Evolutionary conservation across 23 red algal species (phyloP).

Genomic region (Gracilaria gracilis): DNA sequence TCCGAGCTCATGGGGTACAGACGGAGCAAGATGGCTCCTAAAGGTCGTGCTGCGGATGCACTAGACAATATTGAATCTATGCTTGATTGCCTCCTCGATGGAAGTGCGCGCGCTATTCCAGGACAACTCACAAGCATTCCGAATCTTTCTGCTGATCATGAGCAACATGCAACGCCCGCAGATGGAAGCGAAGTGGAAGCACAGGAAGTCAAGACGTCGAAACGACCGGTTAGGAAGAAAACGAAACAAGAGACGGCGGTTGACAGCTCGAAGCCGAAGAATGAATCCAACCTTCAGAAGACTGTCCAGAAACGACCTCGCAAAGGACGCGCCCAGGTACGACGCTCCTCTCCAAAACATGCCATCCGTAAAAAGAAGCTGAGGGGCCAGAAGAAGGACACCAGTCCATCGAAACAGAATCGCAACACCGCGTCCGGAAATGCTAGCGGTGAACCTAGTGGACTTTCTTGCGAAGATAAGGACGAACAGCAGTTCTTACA

Average conservation of each 20-base stretch:
- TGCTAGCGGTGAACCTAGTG: background rate
- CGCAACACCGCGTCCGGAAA: background rate
- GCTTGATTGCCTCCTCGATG: background rate
- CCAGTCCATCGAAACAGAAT: background rate
- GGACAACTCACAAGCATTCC: background rate
- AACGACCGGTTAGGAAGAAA: background rate
- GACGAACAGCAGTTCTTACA: slow-evolving; percentile 18
- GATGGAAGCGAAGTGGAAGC: background rate
- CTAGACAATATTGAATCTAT: slow-evolving; percentile 13
- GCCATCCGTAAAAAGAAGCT: background rate
- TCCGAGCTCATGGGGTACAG: background rate
- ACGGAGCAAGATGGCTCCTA: background rate
- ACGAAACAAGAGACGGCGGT: background rate
- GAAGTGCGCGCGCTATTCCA: background rate
- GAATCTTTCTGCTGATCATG: background rate
- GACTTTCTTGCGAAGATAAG: background rate
- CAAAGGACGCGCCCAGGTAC: background rate
- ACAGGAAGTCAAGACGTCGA: background rate
- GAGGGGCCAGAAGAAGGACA: background rate
- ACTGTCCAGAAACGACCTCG: background rate
- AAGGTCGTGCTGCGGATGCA: background rate
- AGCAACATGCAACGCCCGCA: background rate
- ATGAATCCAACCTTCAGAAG: background rate
- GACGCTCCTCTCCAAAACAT: background rate
- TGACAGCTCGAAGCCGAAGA: background rate